Conservation (phyloP, 2,329 filamentous ascomycete species). For the Fusarium proliferatum region DNA sequence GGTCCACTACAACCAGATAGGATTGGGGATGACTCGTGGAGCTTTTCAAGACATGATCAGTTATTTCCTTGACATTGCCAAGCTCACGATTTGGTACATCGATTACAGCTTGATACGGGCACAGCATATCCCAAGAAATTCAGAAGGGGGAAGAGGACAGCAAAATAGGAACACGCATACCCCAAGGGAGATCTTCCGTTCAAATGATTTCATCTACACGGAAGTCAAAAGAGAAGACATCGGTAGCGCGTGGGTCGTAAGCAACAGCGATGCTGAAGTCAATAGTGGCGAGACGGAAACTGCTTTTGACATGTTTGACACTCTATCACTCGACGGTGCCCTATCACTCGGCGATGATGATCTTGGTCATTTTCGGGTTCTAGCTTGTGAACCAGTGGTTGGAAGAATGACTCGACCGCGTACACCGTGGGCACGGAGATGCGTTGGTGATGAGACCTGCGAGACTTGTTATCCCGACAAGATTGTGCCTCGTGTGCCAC, state of each 20-base stretch:
- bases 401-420: background rate
- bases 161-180: rapidly evolving
- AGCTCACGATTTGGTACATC: slow-evolving; percentile 20
- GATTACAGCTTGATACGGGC: background rate
- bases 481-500: background rate
- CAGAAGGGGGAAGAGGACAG: rapidly evolving
- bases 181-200: slow-evolving; percentile 1
- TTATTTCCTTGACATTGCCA: background rate
- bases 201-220: background rate
- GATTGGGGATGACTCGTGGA: background rate
- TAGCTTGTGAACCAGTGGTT: background rate
- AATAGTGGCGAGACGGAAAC: background rate
- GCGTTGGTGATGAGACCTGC: background rate
- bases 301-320: slow-evolving; percentile 5
- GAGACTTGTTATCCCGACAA: background rate
- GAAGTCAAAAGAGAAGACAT: slow-evolving; percentile 21
- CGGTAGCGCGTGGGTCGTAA: background rate
- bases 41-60: slow-evolving; percentile 2
- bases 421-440: background rate
- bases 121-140: background rate
- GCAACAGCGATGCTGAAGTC: background rate
- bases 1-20: background rate
- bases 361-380: background rate
- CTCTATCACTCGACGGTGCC: background rate
- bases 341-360: background rate